Conservation (phyloP, 495 filamentous ascomycete species). For the Friedmanniomyces endolithicus region DNA sequence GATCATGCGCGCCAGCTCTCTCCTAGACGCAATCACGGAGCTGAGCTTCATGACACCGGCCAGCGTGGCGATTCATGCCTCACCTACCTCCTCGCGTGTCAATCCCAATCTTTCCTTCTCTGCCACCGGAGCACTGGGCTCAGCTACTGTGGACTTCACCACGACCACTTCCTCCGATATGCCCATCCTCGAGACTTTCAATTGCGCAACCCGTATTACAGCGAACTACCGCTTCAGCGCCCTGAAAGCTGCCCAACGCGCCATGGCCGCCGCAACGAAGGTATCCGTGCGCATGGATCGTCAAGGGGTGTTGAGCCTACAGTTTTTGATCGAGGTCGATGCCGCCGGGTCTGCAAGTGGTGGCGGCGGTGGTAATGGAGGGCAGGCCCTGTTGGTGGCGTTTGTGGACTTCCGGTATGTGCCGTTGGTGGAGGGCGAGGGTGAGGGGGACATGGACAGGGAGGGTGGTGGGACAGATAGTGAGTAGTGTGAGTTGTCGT, state of each 20-base stretch:
- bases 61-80: slow-evolving; percentile 41
- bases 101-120: slow-evolving; percentile 62
- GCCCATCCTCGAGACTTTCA: slow-evolving; percentile 59
- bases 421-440: slow-evolving; percentile 52
- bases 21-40: slow-evolving; percentile 75
- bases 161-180: slow-evolving; percentile 22
- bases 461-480: slow-evolving; percentile 15
- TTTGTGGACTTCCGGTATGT: slow-evolving; percentile 76
- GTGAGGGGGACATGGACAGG: slow-evolving; percentile 37
- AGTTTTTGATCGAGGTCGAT: slow-evolving; percentile 87
- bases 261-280: slow-evolving; percentile 84
- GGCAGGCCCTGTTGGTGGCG: slow-evolving; percentile 38
- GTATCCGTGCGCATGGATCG: slow-evolving; percentile 80
- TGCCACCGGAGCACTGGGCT: slow-evolving; percentile 62
- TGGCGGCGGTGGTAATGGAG: slow-evolving; percentile 24
- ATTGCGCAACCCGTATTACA: slow-evolving; percentile 38
- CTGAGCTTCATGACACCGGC: slow-evolving; percentile 60
- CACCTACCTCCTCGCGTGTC: slow-evolving; percentile 31
- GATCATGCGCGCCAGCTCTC: slow-evolving; percentile 76
- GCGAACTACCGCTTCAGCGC: slow-evolving; percentile 69
- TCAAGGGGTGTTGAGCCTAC: slow-evolving; percentile 81
- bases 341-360: slow-evolving; percentile 18
- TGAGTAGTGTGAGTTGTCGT: background rate
- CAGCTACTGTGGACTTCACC: slow-evolving; percentile 71
- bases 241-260: slow-evolving; percentile 68